phyloP scores from a whole-genome alignment of 23 red algal genomes.

The Gracilaria domingensis region DNA sequence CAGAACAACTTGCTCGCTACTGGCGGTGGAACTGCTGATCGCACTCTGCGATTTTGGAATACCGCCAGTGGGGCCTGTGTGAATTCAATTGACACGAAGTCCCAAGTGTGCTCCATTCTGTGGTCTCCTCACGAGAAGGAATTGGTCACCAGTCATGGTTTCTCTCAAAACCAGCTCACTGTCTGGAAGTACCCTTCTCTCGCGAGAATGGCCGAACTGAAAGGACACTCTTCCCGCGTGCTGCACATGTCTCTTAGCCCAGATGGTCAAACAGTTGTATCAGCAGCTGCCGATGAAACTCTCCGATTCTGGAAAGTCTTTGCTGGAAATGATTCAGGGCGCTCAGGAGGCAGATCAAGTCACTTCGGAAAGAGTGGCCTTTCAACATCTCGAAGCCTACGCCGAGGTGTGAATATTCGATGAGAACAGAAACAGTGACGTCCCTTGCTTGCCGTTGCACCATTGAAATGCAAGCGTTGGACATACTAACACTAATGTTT shows the following conservation, averaged over 20 bases:
- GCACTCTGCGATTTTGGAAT: constrained; percentile 97
- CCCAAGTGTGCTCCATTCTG: constrained; percentile 95
- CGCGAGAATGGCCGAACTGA: constrained; percentile 89
- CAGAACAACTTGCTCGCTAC: constrained; percentile 93
- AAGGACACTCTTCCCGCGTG: constrained; percentile 93
- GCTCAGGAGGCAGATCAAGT: neutral
- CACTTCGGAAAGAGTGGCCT: constrained; percentile 33
- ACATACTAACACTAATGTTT: constrained; percentile 1
- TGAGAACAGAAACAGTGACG: neutral
- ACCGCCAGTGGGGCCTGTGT: constrained; percentile 86
- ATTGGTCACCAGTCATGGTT: constrained; percentile 95
- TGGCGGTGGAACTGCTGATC: constrained; percentile 97
- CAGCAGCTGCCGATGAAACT: constrained; percentile 97
- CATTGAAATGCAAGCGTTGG: neutral
- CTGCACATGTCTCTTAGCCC: constrained; percentile 91
- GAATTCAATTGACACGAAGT: constrained; percentile 95
- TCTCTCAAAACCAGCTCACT: constrained; percentile 97
- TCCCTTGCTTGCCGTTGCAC: neutral
- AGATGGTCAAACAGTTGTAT: constrained; percentile 97
- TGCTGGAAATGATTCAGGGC: constrained; percentile 58
- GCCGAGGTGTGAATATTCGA: constrained; percentile 40
- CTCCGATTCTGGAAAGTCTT: constrained; percentile 99
- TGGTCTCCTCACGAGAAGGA: constrained; percentile 97
- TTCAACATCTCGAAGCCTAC: constrained; percentile 31
- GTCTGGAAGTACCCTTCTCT: constrained; percentile 98